A percentile compares a stretch with the other conserved stretches of the same genome.
Evolutionary conservation across 2,329 filamentous ascomycete species (phyloP).

Genomic region (Xylaria sp.): DNA sequence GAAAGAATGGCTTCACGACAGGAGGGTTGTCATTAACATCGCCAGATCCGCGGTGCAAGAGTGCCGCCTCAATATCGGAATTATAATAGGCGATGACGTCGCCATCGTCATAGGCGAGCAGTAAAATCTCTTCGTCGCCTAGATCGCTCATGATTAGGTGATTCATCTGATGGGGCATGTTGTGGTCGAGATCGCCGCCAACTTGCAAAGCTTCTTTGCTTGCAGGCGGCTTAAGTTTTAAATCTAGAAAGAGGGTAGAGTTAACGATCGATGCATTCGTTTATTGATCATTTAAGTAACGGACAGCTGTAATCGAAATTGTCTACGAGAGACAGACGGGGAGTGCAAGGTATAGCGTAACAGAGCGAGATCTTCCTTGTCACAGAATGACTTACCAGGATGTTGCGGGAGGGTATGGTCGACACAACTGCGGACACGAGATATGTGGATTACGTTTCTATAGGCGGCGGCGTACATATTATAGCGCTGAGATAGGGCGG

Average conservation of each 20-base stretch:
- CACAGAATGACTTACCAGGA: constrained; percentile 48
- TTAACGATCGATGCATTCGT: constrained; percentile 5
- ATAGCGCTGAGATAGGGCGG: constrained; percentile 66
- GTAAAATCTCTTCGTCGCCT: constrained; percentile 74
- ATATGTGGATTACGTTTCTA: constrained; percentile 67
- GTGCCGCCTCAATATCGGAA: constrained; percentile 56
- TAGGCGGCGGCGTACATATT: constrained; percentile 74
- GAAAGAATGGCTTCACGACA: constrained; percentile 67
- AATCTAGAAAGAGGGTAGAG: constrained; percentile 45
- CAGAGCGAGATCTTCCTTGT: neutral
- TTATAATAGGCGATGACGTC: constrained; percentile 79
- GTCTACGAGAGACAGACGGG: neutral
- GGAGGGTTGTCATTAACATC: constrained; percentile 39
- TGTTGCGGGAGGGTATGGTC: constrained; percentile 60
- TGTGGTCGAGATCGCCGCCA: constrained; percentile 64
- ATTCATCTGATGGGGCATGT: constrained; percentile 72
- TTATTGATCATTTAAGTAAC: neutral
- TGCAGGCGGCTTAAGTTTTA: constrained; percentile 60
- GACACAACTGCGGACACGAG: constrained; percentile 59
- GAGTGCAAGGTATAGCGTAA: neutral
- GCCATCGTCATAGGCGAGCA: constrained; percentile 78
- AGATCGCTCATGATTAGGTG: constrained; percentile 75
- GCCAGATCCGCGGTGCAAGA: constrained; percentile 44
- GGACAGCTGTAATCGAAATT: neutral
- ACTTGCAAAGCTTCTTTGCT: constrained; percentile 55